These are phyloP conservation scores for Houttuynia cordata DNA, from an alignment of 164 flowering plant species.

Conservation along the genomic window DNA sequence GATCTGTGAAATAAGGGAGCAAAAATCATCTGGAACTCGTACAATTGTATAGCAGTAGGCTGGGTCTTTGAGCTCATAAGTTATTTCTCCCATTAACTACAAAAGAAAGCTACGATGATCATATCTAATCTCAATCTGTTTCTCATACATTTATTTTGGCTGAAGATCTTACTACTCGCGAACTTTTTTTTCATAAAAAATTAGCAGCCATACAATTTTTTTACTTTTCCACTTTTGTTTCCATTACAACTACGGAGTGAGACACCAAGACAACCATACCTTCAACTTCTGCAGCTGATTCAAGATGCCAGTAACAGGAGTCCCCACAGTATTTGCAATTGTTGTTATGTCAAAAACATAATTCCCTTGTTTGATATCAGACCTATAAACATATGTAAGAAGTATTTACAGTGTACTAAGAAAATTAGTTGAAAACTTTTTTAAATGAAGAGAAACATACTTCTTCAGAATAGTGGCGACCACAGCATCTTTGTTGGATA, in stretches of 20 bases:
- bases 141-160: no score
- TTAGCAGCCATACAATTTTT: no score
- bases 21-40: constrained; percentile 48
- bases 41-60: constrained; percentile 61
- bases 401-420: constrained; percentile 1
- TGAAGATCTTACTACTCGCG: no score
- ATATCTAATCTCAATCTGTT: not conserved
- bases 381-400: constrained; percentile 32
- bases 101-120: constrained; percentile 3
- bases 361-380: constrained; percentile 67
- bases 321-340: constrained; percentile 56
- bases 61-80: constrained; percentile 79
- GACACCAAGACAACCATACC: constrained; percentile 25
- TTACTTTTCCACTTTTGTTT: not conserved
- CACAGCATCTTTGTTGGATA: constrained; percentile 51
- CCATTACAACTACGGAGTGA: not conserved
- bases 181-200: no score
- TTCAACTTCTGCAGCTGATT: constrained; percentile 56
- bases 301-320: constrained; percentile 34
- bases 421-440: not conserved
- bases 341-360: constrained; percentile 75
- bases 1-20: constrained; percentile 54
- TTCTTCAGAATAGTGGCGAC: constrained; percentile 65
- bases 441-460: constrained; percentile 23
- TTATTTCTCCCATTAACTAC: constrained; percentile 75